These are phyloP conservation scores for Heterobasidion annosum DNA, from an alignment of 1,284 basidiomycete genomes.

Conservation along the genomic window DNA sequence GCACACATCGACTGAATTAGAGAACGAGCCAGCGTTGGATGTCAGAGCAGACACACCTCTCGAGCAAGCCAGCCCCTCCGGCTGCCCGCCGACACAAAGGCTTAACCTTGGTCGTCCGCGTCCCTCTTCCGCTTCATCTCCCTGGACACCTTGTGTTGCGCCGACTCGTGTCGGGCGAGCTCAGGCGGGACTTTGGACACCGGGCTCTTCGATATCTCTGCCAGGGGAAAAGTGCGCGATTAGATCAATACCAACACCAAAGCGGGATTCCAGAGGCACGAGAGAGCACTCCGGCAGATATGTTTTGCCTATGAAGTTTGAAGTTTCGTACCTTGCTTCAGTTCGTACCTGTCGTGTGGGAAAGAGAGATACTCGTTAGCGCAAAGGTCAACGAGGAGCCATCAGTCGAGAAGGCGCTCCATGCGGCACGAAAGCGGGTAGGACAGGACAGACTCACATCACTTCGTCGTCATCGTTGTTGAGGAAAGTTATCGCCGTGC, in stretches of 20 bases:
- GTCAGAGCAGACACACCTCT: background rate
- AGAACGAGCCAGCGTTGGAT: background rate
- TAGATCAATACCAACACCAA: constrained; percentile 1
- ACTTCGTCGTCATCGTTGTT: constrained; percentile 95
- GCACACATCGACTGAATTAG: background rate
- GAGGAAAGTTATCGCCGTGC: constrained; percentile 91
- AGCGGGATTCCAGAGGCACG: background rate
- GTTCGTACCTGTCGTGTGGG: constrained; percentile 58
- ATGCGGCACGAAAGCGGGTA: constrained; percentile 7
- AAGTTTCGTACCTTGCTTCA: constrained; percentile 64
- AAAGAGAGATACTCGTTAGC: background rate
- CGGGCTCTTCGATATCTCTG: constrained; percentile 89
- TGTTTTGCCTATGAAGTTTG: background rate
- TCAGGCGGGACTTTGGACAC: constrained; percentile 85
- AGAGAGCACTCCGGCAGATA: too few relatives aligned
- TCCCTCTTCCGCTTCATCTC: constrained; percentile 91
- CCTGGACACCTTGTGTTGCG: constrained; percentile 79
- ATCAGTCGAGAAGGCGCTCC: background rate
- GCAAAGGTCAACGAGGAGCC: background rate
- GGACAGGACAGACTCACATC: constrained; percentile 54
- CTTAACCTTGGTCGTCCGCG: constrained; percentile 42
- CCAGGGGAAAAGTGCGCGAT: constrained; percentile 4
- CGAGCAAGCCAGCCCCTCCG: background rate
- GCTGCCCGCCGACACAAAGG: too few relatives aligned
- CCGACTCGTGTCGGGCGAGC: constrained; percentile 82